phyloP scores from a whole-genome alignment of 371 early-diverging fungal species.

The Mortierella sp. region DNA sequence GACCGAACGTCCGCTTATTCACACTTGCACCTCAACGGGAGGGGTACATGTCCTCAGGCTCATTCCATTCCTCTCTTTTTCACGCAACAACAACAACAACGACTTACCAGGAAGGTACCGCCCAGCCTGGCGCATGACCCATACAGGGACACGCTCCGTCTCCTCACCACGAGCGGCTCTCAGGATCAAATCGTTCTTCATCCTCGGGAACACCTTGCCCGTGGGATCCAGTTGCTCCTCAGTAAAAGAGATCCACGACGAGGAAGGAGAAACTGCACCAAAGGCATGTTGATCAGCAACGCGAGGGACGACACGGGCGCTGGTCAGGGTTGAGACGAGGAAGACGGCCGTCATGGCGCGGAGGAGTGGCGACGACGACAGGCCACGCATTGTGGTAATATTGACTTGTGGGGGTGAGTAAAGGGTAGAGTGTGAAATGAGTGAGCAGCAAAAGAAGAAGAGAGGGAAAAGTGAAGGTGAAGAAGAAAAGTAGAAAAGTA shows the following conservation, averaged over 20 bases:
- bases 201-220: slow-evolving; percentile 73
- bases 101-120: slow-evolving; percentile 92
- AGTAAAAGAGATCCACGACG: not conserved
- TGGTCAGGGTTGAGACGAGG: not conserved
- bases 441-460: not conserved
- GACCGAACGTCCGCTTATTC: not conserved
- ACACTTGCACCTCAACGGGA: no score
- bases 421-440: not conserved
- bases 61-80: not conserved
- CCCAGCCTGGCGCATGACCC: slow-evolving; percentile 99
- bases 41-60: not conserved
- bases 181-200: slow-evolving; percentile 90
- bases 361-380: not conserved
- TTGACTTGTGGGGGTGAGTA: not conserved
- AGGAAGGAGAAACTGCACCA: not conserved
- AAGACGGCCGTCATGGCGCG: not conserved
- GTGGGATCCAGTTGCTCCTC: not conserved
- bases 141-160: slow-evolving; percentile 91
- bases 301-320: not conserved
- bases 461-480: not conserved
- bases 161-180: slow-evolving; percentile 86
- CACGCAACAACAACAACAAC: not conserved
- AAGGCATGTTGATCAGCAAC: not conserved
- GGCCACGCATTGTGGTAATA: not conserved
- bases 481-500: no score